Base-by-base conservation (phyloP, 306 rosid genomes). In the cucumber (Cucumis sativus) region DNA sequence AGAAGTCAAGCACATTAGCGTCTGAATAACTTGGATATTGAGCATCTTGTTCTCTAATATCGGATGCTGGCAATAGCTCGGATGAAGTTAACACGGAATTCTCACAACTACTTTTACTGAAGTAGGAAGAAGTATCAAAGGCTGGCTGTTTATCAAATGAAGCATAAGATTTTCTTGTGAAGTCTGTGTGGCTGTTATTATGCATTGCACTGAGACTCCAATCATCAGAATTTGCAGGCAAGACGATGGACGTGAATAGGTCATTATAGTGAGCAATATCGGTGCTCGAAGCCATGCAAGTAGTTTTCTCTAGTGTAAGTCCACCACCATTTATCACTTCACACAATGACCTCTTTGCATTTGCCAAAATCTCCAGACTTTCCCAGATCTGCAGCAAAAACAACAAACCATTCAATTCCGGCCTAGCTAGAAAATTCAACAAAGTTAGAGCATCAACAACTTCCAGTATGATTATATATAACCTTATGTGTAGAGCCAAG, bases 401-500 rank as follows among this genome's bases (percentile, higher is more conserved):
- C 39, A 58, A 75, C 14, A 39, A 51, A 49, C 56, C 63, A 60
- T 74, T 23, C n/a, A 71, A 17, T 28, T 16, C 43, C 59, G 0
- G 59, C 43, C 41, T 7, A 23, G 41, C 43, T 3, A 33, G 37
- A 4, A 33, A 71, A 4, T 49, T 14, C 17, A 71, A 71, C 76
- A 71, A 43, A 72, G 10, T 18, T 28, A 54, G 21, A 72, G 35
- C 60, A 10, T 70, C 70, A 8, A 30, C 25, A 23, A 30, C n/a
- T 56, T 3, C 3, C 57, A 8, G 13, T 79, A 17, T 35, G 78
- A 70, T 77, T 23, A 21, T 10, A 15, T 79, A 30, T 80, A 64
- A 91, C 98, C 96, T 87, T 88, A 55, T 87, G 68, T 59, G 80
- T 90, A 69, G 97, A 91, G 85, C 98, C 98, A 52, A 93, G 85